Conservation (phyloP, 495 filamentous ascomycete species). For the Neurospora sp. region DNA sequence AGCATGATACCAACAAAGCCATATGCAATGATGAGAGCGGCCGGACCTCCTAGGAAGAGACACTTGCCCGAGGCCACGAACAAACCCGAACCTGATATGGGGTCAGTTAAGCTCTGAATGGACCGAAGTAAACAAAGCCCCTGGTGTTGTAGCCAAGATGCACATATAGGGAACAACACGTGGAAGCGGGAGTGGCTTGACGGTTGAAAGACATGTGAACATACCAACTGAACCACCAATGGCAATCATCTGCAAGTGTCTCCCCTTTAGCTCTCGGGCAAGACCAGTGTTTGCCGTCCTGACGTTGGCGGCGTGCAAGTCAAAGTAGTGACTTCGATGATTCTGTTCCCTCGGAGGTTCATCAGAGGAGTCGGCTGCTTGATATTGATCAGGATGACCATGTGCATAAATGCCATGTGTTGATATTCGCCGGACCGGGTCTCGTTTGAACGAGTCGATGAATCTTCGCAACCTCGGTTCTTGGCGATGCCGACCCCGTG, state of each 20-base stretch:
- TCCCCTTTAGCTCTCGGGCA: slow-evolving; percentile 63
- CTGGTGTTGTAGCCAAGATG: not conserved
- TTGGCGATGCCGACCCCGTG: not conserved
- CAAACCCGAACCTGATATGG: slow-evolving; percentile 62
- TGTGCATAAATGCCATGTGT: slow-evolving; percentile 17
- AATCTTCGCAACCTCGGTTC: slow-evolving; percentile 33
- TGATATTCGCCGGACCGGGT: slow-evolving; percentile 56
- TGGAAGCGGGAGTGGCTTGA: not conserved
- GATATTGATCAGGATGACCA: slow-evolving; percentile 36
- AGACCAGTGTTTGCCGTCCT: slow-evolving; percentile 71
- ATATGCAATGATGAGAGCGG: slow-evolving; percentile 75
- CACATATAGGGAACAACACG: not conserved
- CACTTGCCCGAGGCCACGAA: slow-evolving; percentile 83
- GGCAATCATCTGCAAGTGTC: slow-evolving; percentile 95
- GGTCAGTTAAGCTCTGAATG: not conserved
- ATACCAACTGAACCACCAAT: slow-evolving; percentile 90
- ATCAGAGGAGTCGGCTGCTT: not conserved
- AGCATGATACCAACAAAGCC: slow-evolving; percentile 78
- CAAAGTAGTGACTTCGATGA: slow-evolving; percentile 48
- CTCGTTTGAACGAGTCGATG: slow-evolving; percentile 72
- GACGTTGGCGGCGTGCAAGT: slow-evolving; percentile 62
- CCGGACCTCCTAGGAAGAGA: slow-evolving; percentile 71
- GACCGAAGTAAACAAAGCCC: not conserved
- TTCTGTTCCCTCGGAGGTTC: slow-evolving; percentile 3
- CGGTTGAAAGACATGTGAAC: slow-evolving; percentile 2